Evolutionary conservation across 768 basidiomycete genomes (phyloP).

Genomic region (Brasilioporus rufonigricans): DNA sequence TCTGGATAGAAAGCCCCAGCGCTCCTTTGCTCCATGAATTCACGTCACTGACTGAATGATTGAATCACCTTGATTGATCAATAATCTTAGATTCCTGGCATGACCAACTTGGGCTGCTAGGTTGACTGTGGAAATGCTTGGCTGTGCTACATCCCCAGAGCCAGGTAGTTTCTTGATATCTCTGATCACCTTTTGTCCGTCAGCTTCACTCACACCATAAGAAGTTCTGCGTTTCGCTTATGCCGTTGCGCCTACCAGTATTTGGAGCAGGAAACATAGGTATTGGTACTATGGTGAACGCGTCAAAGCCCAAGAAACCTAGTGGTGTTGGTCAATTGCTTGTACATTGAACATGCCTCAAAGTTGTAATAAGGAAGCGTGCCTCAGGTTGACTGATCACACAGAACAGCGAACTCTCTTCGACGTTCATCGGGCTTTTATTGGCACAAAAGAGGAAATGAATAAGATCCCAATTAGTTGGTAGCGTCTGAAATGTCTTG

Average conservation of each 20-base stretch:
- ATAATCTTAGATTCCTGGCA: too few species aligned
- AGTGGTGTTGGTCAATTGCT: background rate
- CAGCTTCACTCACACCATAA: too few species aligned
- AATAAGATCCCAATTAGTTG: conserved; percentile 33
- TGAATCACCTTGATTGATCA: too few species aligned
- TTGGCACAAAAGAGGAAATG: conserved; percentile 56
- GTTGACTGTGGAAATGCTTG: too few species aligned
- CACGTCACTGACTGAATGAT: too few species aligned
- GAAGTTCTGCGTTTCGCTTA: too few species aligned
- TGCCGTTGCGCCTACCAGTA: too few species aligned
- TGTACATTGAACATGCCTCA: background rate
- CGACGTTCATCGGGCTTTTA: conserved; percentile 59
- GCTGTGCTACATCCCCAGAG: conserved; percentile 20
- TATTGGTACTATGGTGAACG: conserved; percentile 61
- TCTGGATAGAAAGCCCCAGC: too few species aligned
- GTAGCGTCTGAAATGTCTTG: conserved; percentile 23
- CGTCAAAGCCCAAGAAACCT: conserved; percentile 54
- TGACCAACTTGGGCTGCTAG: too few species aligned
- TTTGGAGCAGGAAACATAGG: conserved; percentile 49
- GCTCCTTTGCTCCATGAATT: too few species aligned
- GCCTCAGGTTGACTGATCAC: conserved; percentile 52
- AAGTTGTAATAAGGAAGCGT: conserved; percentile 6
- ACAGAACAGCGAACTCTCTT: conserved; percentile 48
- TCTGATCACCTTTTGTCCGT: conserved; percentile 42
- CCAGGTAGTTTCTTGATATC: conserved; percentile 33